Conservation (phyloP, 139 green algal genomes). For the Penium margaritaceum region DNA sequence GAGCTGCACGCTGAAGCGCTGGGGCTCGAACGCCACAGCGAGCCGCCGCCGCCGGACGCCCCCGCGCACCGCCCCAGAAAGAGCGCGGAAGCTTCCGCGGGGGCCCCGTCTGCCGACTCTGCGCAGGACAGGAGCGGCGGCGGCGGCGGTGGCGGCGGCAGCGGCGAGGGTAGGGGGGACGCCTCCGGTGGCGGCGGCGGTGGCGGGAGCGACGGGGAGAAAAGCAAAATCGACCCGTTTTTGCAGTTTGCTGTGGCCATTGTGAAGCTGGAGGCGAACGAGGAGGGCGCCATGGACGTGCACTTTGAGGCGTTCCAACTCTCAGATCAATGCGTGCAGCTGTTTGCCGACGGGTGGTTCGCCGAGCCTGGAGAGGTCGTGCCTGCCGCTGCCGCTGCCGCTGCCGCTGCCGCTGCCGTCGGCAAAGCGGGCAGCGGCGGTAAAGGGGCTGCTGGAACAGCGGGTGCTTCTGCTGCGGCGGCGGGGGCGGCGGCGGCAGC, state of each 20-base stretch:
- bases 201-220: constrained; percentile 44
- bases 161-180: background rate
- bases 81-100: background rate
- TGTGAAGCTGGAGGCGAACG: constrained; percentile 61
- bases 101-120: background rate
- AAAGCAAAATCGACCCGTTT: background rate
- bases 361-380: constrained; percentile 13
- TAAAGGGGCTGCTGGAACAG: background rate
- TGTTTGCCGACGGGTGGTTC: constrained; percentile 77
- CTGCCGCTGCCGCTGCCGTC: background rate
- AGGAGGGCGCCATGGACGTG: constrained; percentile 53
- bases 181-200: constrained; percentile 58
- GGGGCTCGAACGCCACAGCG: too few relatives aligned
- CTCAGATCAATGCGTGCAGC: constrained; percentile 67
- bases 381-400: too few relatives aligned
- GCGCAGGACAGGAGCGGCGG: background rate
- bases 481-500: too few relatives aligned
- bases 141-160: background rate
- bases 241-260: constrained; percentile 73
- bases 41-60: background rate
- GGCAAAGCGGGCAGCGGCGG: too few relatives aligned
- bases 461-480: too few relatives aligned
- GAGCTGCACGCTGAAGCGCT: constrained; percentile 41
- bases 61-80: constrained; percentile 51
- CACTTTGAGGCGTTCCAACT: constrained; percentile 86